A percentile compares a stretch with the other conserved stretches of the same genome.
These are phyloP conservation scores for Aspergillus nomiae DNA, from an alignment of 2,329 filamentous ascomycete species.

Conservation along the genomic window DNA sequence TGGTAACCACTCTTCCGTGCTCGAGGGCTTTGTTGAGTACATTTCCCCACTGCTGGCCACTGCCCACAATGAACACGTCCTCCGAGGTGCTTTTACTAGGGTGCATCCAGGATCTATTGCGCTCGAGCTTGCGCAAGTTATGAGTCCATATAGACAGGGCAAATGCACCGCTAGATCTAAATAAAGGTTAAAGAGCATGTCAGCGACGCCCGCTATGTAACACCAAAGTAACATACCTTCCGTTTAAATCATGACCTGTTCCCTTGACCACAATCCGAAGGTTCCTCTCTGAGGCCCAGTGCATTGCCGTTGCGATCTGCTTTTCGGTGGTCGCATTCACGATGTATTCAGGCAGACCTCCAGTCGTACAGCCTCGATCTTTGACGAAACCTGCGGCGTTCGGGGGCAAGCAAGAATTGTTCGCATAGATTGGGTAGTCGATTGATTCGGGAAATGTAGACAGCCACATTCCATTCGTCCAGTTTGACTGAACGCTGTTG, in stretches of 20 bases:
- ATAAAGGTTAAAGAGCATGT: background rate
- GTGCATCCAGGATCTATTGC: constrained; percentile 12
- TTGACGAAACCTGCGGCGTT: constrained; percentile 24
- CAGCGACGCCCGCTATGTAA: background rate
- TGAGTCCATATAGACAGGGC: constrained; percentile 52
- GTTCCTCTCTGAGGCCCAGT: constrained; percentile 23
- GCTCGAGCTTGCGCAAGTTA: constrained; percentile 42
- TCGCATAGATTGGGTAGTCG: constrained; percentile 32
- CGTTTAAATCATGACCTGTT: constrained; percentile 27
- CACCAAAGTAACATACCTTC: constrained; percentile 16
- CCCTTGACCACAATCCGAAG: constrained; percentile 31
- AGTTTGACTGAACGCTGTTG: constrained; percentile 26
- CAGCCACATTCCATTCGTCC: constrained; percentile 34
- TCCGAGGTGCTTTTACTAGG: constrained; percentile 13
- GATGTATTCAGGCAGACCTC: constrained; percentile 35
- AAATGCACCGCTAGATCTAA: constrained; percentile 45
- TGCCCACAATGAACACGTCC: constrained; percentile 19
- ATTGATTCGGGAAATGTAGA: constrained; percentile 34
- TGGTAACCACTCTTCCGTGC: constrained; percentile 43
- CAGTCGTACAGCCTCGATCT: constrained; percentile 29
- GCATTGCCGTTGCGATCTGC: constrained; percentile 34
- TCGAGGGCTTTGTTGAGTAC: constrained; percentile 22
- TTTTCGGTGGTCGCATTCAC: constrained; percentile 33
- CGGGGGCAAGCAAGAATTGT: constrained; percentile 38
- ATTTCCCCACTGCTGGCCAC: constrained; percentile 21